A percentile compares a stretch with the other conserved stretches of the same genome.
These are phyloP conservation scores for Tricharina praecox DNA, from an alignment of 495 filamentous ascomycete species.

Conservation along the genomic window DNA sequence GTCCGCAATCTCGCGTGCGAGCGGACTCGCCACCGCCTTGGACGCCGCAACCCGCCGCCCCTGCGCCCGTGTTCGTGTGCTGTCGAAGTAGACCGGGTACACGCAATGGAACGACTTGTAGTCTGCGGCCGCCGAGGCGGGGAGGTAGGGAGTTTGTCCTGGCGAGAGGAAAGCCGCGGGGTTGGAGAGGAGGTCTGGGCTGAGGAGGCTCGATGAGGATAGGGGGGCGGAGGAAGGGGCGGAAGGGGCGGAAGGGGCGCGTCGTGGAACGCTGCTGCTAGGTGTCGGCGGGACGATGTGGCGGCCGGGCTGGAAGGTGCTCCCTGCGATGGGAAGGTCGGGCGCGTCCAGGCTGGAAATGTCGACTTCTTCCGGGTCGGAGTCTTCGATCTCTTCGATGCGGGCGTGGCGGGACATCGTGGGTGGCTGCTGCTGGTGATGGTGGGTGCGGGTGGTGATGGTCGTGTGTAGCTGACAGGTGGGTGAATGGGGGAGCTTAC, in stretches of 20 bases:
- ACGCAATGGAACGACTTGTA: conserved; percentile 72
- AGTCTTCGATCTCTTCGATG: conserved; percentile 78
- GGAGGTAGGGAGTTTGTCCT: conserved; percentile 28
- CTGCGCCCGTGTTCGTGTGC: conserved; percentile 49
- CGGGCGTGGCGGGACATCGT: conserved; percentile 65
- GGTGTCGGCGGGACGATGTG: not conserved
- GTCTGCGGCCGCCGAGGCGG: conserved; percentile 34
- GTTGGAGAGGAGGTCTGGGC: too few species aligned
- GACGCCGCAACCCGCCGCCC: conserved; percentile 58
- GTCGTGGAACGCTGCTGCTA: not conserved
- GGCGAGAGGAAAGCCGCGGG: not conserved
- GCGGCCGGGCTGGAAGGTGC: not conserved
- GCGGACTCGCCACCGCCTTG: conserved; percentile 64
- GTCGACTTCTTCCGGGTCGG: conserved; percentile 58
- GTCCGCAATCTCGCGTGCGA: conserved; percentile 77
- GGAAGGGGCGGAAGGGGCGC: conserved; percentile 20
- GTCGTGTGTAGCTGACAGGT: too few species aligned
- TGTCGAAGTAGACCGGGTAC: conserved; percentile 91
- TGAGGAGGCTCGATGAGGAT: too few species aligned
- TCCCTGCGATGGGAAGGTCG: conserved; percentile 25
- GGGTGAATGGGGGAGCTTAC: too few species aligned
- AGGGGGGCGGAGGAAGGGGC: conserved; percentile 25
- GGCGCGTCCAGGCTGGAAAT: conserved; percentile 29
- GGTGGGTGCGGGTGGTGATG: not conserved
- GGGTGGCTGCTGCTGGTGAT: conserved; percentile 7